Evolutionary conservation across 805 yeast species (phyloP).

Genomic region (Debaryomyces maramus): DNA sequence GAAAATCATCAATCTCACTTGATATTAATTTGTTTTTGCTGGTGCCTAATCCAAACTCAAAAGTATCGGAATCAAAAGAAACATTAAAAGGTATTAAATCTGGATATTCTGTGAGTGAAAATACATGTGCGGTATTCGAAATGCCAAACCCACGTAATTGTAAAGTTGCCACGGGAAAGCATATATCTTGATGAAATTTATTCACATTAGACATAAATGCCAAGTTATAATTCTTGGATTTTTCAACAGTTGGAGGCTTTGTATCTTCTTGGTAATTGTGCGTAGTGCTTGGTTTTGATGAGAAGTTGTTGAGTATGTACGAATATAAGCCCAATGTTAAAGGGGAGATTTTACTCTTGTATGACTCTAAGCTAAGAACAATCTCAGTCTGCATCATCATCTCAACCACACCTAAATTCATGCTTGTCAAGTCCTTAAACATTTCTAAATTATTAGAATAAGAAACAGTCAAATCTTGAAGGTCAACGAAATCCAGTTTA

Average conservation of each 20-base stretch:
- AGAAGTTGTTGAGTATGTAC: neutral
- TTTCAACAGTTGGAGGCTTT: conserved; percentile 4
- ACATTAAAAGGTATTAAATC: neutral
- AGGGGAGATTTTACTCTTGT: conserved; percentile 21
- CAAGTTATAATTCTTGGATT: neutral
- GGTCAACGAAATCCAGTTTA: conserved; percentile 15
- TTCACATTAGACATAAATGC: neutral
- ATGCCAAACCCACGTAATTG: neutral
- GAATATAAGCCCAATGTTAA: conserved; percentile 9
- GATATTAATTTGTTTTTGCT: conserved; percentile 6
- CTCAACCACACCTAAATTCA: conserved; percentile 12
- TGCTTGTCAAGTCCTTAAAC: conserved; percentile 6
- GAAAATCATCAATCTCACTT: conserved; percentile 1
- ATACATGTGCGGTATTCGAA: neutral
- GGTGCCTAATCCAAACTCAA: conserved; percentile 6
- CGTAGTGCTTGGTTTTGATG: neutral
- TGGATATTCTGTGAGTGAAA: neutral
- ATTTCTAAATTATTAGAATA: conserved; percentile 1
- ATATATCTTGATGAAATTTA: neutral
- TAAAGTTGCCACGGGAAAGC: neutral
- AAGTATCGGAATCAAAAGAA: neutral
- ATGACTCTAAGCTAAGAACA: conserved; percentile 14
- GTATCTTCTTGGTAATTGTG: neutral
- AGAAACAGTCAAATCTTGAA: conserved; percentile 11
- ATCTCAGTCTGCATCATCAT: conserved; percentile 7